Conservation (phyloP, 1,284 basidiomycete species). For the Earliella scabrosa region DNA sequence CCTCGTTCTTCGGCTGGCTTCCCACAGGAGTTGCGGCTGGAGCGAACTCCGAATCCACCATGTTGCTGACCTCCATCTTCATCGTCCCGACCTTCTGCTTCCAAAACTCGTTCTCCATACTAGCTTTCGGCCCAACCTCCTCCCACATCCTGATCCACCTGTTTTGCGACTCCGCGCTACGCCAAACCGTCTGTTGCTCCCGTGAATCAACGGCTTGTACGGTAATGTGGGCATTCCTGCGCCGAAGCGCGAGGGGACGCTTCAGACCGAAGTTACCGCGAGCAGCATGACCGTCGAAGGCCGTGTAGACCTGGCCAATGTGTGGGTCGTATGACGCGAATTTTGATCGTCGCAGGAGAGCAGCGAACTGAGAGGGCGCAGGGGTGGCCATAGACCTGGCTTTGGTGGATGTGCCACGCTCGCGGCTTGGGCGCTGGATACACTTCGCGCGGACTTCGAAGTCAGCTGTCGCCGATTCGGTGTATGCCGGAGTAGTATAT, state of each 20-base stretch:
- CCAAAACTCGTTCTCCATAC: constrained; percentile 7
- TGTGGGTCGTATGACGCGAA: constrained; percentile 77
- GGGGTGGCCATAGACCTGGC: constrained; percentile 37
- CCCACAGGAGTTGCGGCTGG: constrained; percentile 16
- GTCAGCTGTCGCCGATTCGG: constrained; percentile 21
- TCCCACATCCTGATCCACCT: constrained; percentile 68
- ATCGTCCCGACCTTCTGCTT: constrained; percentile 28
- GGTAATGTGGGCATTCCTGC: constrained; percentile 62
- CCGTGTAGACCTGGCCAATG: constrained; percentile 74
- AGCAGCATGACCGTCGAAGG: constrained; percentile 66
- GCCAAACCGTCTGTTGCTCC: constrained; percentile 79
- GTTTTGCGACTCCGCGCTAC: constrained; percentile 62
- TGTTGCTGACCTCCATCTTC: constrained; percentile 43
- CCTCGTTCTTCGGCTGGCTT: constrained; percentile 4
- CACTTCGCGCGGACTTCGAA: constrained; percentile 25
- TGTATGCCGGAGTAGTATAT: constrained; percentile 23
- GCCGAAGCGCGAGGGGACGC: constrained; percentile 67
- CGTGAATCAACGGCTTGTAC: constrained; percentile 65
- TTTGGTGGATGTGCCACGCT: constrained; percentile 1
- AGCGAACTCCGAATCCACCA: constrained; percentile 56
- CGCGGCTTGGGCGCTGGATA: constrained; percentile 10
- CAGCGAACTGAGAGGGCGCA: constrained; percentile 65
- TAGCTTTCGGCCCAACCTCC: constrained; percentile 58
- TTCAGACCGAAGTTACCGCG: constrained; percentile 83
- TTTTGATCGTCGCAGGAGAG: constrained; percentile 74